Evolutionary conservation across 495 filamentous ascomycete species (phyloP).

Genomic region (Lasiosphaeriaceae sp.): DNA sequence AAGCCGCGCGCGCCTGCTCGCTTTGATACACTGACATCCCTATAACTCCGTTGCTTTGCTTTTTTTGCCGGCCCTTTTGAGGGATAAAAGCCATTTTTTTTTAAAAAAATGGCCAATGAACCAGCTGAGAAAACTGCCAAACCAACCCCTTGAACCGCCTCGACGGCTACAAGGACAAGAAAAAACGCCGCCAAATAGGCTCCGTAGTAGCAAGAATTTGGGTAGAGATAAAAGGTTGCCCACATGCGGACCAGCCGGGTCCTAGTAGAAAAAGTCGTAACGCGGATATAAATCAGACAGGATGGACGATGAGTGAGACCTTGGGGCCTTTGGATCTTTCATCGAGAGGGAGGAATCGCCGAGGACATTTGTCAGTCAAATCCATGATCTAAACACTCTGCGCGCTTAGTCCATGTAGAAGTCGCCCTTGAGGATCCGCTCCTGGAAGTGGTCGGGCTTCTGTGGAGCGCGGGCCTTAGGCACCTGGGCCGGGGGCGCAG

Average conservation of each 20-base stretch:
- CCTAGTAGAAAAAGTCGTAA: neutral
- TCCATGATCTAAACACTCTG: neutral
- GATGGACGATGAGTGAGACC: no score
- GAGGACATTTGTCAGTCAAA: neutral
- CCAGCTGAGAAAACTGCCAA: neutral
- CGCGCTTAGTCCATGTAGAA: constrained; percentile 86
- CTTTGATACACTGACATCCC: no score
- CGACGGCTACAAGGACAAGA: neutral
- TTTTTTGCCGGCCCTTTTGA: no score
- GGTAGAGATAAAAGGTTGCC: neutral
- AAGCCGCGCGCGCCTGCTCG: no score
- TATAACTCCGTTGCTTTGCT: no score
- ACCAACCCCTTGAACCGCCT: neutral
- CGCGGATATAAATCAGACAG: neutral
- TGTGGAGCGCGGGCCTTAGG: constrained; percentile 40
- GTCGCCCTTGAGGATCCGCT: constrained; percentile 93
- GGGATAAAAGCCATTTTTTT: neutral
- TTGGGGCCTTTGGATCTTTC: neutral
- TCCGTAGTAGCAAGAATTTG: neutral
- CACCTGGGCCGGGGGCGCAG: constrained; percentile 52
- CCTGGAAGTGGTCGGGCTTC: constrained; percentile 88
- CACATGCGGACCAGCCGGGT: neutral
- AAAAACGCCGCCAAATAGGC: neutral
- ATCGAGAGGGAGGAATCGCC: neutral
- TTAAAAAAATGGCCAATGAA: neutral